phyloP scores from a whole-genome alignment of 2,329 filamentous ascomycete species.

The Ciborinia camelliae region DNA sequence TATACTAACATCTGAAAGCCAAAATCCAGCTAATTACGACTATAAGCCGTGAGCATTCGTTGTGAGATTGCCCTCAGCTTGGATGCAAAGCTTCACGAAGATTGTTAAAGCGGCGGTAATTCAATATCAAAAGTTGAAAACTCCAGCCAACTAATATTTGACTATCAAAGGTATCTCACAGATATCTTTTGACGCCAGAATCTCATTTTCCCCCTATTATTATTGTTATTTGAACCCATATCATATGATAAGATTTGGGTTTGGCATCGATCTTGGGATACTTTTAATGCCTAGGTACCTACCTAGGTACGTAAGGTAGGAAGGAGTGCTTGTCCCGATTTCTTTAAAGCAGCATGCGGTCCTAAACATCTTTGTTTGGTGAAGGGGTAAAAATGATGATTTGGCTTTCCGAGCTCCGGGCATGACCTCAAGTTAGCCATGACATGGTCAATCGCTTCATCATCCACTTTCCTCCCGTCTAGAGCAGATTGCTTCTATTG shows the following conservation, averaged over 20 bases:
- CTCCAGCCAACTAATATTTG: not conserved
- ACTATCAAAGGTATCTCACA: not conserved
- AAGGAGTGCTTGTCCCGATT: not conserved
- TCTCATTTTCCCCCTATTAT: fast-evolving
- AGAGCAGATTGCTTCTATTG: not conserved
- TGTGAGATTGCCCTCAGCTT: not conserved
- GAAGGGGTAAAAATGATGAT: not conserved
- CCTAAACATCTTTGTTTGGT: not conserved
- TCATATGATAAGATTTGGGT: not conserved
- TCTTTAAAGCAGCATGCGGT: not conserved
- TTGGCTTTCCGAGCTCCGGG: not conserved
- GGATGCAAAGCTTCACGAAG: not conserved
- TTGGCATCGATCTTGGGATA: not conserved
- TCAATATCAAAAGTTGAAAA: not conserved
- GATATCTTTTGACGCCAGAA: not conserved
- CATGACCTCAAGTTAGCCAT: too few species aligned
- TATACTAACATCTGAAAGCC: not conserved
- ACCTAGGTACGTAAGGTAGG: too few species aligned
- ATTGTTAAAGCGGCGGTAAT: not conserved
- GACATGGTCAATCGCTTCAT: not conserved
- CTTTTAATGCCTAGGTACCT: too few species aligned
- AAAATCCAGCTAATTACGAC: not conserved
- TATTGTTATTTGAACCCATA: not conserved
- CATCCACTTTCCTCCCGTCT: not conserved
- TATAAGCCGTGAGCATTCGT: not conserved